Evolutionary conservation across 805 yeast genomes (phyloP).

Genomic region (Teunomyces funiuensis): DNA sequence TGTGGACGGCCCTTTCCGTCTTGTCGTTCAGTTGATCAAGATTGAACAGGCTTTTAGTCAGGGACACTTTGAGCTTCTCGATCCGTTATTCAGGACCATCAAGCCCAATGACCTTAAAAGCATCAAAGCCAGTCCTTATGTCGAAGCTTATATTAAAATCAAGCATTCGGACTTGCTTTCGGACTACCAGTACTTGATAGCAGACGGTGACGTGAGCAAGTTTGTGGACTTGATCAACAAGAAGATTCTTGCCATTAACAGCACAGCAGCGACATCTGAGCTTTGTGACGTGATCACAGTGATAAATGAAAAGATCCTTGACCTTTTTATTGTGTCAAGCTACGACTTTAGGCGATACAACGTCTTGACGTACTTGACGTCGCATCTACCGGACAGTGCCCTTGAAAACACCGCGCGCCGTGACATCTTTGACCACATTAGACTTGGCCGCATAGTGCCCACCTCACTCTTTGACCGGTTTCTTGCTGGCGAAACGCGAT

Average conservation of each 20-base stretch:
- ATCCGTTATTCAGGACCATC: neutral
- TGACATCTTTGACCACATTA: constrained; percentile 10
- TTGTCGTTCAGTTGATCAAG: constrained; percentile 2
- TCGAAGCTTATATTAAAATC: constrained; percentile 17
- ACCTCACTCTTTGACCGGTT: constrained; percentile 14
- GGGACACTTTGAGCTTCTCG: neutral
- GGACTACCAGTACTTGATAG: constrained; percentile 30
- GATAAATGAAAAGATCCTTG: constrained; percentile 28
- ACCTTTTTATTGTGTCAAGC: constrained; percentile 30
- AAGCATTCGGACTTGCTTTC: constrained; percentile 33
- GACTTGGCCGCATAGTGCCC: constrained; percentile 16
- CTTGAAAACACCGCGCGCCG: neutral
- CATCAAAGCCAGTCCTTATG: neutral
- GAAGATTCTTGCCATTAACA: constrained; percentile 25
- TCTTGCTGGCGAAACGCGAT: neutral
- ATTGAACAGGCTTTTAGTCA: neutral
- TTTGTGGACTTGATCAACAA: constrained; percentile 28
- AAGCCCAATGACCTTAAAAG: neutral
- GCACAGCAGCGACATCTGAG: constrained; percentile 7
- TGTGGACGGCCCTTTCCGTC: neutral
- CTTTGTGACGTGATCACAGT: constrained; percentile 8
- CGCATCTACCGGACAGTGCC: neutral
- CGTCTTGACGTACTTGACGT: constrained; percentile 19
- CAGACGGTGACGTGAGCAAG: constrained; percentile 10
- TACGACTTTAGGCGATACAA: constrained; percentile 34